Conservation (phyloP, 805 yeast genomes). For the Zygosaccharomyces pseudorouxii region DNA sequence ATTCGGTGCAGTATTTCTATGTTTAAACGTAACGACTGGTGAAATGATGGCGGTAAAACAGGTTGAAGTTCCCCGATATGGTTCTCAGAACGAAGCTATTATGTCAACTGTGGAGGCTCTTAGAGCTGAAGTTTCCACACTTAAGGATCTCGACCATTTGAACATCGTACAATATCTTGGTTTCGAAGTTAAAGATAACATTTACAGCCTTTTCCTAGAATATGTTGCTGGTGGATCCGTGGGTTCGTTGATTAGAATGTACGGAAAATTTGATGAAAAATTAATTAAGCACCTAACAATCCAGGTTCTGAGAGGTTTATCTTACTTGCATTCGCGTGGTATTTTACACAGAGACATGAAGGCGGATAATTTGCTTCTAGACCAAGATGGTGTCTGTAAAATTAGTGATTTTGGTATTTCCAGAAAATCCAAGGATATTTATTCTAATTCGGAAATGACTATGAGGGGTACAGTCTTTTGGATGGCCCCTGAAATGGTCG, state of each 20-base stretch:
- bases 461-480: slow-evolving; percentile 98
- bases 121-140: slow-evolving; percentile 84
- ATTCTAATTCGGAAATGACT: slow-evolving; percentile 92
- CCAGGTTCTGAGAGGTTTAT: slow-evolving; percentile 78
- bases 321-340: slow-evolving; percentile 83
- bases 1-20: slow-evolving; percentile 89
- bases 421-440: slow-evolving; percentile 76
- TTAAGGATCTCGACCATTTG: slow-evolving; percentile 89
- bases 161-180: slow-evolving; percentile 96
- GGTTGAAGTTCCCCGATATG: slow-evolving; percentile 59
- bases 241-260: slow-evolving; percentile 73
- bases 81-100: slow-evolving; percentile 41
- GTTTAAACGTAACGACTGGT: slow-evolving; percentile 91
- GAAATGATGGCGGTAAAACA: slow-evolving; percentile 99
- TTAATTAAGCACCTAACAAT: slow-evolving; percentile 66
- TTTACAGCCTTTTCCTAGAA: slow-evolving; percentile 84
- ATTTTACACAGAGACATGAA: slow-evolving; percentile 91
- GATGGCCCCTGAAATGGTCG: slow-evolving; percentile 99
- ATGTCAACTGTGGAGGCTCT: slow-evolving; percentile 73
- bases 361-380: slow-evolving; percentile 86
- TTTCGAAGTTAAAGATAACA: slow-evolving; percentile 67
- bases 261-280: slow-evolving; percentile 80
- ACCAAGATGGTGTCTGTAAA: slow-evolving; percentile 89
- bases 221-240: slow-evolving; percentile 98
- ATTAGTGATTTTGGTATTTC: slow-evolving; percentile 97